These are phyloP conservation scores for Somion occarium DNA, from an alignment of 1,284 basidiomycete species.

Conservation along the genomic window DNA sequence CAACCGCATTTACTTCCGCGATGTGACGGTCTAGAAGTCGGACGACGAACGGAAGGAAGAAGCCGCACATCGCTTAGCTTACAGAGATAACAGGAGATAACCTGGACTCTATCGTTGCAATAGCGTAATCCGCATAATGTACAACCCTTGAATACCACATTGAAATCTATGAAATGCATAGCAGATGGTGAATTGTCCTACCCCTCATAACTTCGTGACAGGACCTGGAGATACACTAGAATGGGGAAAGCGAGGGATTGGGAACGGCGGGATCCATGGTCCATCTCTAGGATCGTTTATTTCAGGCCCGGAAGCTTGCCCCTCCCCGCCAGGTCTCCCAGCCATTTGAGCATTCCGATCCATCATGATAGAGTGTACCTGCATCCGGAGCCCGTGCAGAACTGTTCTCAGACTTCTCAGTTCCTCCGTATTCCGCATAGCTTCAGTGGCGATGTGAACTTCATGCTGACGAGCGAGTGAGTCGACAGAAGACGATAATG, in stretches of 20 bases:
- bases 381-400: slow-evolving; percentile 77
- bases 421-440: slow-evolving; percentile 71
- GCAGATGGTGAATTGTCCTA: too few relatives aligned
- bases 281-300: neutral
- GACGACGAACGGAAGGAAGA: too few relatives aligned
- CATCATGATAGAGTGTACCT: slow-evolving; percentile 71
- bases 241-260: neutral
- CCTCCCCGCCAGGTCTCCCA: slow-evolving; percentile 18
- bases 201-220: slow-evolving; percentile 2
- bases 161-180: too few relatives aligned
- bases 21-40: too few relatives aligned
- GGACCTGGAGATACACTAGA: neutral
- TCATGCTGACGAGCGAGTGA: slow-evolving; percentile 59
- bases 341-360: slow-evolving; percentile 55
- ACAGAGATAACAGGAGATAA: too few relatives aligned
- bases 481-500: slow-evolving; percentile 54
- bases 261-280: neutral
- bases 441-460: slow-evolving; percentile 66
- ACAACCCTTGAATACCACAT: too few relatives aligned
- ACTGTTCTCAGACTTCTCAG: slow-evolving; percentile 67
- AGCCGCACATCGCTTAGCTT: too few relatives aligned
- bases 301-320: neutral
- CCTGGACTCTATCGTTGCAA: too few relatives aligned
- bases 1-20: too few relatives aligned
- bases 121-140: too few relatives aligned